A percentile compares a stretch with the other conserved stretches of the same genome.
These are phyloP conservation scores for Trametes sanguinea DNA, from an alignment of 768 basidiomycete genomes.

Conservation along the genomic window DNA sequence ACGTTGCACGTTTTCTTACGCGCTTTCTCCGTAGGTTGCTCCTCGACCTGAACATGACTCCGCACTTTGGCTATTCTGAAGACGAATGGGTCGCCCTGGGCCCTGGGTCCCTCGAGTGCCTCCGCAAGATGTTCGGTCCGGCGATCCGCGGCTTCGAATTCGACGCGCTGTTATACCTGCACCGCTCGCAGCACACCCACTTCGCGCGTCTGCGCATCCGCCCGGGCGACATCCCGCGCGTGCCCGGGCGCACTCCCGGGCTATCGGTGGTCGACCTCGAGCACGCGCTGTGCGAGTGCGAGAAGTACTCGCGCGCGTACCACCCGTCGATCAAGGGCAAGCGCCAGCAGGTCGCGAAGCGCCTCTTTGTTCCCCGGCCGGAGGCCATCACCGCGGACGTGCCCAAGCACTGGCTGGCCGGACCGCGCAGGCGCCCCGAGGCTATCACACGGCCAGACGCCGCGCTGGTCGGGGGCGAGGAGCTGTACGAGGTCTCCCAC, in stretches of 20 bases:
- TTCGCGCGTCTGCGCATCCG: slow-evolving; percentile 56
- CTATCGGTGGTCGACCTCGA: slow-evolving; percentile 74
- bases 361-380: slow-evolving; percentile 21
- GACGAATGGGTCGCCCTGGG: slow-evolving; percentile 73
- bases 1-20: neutral
- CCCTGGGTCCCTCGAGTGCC: slow-evolving; percentile 64
- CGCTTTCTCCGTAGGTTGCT: slow-evolving; percentile 30
- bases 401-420: slow-evolving; percentile 28
- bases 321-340: slow-evolving; percentile 46
- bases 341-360: slow-evolving; percentile 39
- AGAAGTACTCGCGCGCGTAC: slow-evolving; percentile 69
- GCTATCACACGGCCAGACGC: slow-evolving; percentile 14
- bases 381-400: slow-evolving; percentile 30
- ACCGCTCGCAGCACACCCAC: slow-evolving; percentile 56
- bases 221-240: slow-evolving; percentile 28
- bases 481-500: slow-evolving; percentile 34
- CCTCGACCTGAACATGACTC: slow-evolving; percentile 41
- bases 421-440: slow-evolving; percentile 6
- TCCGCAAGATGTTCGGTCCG: slow-evolving; percentile 66
- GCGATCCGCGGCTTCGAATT: slow-evolving; percentile 46
- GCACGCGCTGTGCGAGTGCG: slow-evolving; percentile 77
- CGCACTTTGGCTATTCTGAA: slow-evolving; percentile 57
- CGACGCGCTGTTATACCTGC: slow-evolving; percentile 66
- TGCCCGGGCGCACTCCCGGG: slow-evolving; percentile 23
- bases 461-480: slow-evolving; percentile 17